phyloP scores from a whole-genome alignment of 257 asterid species.

The Craterostigma plantagineum region DNA sequence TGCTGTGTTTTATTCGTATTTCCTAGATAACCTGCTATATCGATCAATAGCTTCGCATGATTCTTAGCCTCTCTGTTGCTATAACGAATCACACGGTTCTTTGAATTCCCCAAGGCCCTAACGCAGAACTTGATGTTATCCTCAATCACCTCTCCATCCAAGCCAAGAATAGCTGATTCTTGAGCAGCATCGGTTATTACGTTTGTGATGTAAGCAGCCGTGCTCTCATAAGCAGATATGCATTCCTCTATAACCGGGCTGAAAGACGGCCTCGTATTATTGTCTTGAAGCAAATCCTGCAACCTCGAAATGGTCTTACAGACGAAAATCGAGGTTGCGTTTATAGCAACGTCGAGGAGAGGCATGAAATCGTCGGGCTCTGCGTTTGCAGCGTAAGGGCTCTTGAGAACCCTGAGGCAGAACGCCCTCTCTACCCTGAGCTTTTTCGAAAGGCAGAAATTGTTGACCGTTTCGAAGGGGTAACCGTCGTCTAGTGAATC shows the following conservation, averaged over 20 bases:
- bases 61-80: constrained; percentile 11
- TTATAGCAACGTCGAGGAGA: constrained; percentile 14
- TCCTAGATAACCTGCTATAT: constrained; percentile 11
- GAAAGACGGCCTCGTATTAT: constrained; percentile 1
- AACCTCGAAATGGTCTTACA: constrained; percentile 9
- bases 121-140: constrained; percentile 6
- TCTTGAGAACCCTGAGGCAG: constrained; percentile 18
- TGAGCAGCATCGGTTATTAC: constrained; percentile 12
- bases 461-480: constrained; percentile 14
- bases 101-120: constrained; percentile 1
- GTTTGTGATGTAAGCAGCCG: constrained; percentile 11
- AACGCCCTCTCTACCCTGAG: constrained; percentile 12
- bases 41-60: constrained; percentile 9
- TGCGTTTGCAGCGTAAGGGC: constrained; percentile 3
- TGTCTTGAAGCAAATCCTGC: constrained; percentile 4
- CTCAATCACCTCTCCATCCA: constrained; percentile 12
- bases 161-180: constrained; percentile 11
- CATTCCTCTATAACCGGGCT: constrained; percentile 5
- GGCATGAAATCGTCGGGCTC: constrained; percentile 9
- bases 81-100: constrained; percentile 3
- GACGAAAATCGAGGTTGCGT: constrained; percentile 9
- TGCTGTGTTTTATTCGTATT: background rate
- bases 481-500: background rate
- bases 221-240: constrained; percentile 11
- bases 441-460: constrained; percentile 13